Base-by-base conservation (phyloP, 2,329 filamentous ascomycete species). In the Pseudopithomyces maydicus region DNA sequence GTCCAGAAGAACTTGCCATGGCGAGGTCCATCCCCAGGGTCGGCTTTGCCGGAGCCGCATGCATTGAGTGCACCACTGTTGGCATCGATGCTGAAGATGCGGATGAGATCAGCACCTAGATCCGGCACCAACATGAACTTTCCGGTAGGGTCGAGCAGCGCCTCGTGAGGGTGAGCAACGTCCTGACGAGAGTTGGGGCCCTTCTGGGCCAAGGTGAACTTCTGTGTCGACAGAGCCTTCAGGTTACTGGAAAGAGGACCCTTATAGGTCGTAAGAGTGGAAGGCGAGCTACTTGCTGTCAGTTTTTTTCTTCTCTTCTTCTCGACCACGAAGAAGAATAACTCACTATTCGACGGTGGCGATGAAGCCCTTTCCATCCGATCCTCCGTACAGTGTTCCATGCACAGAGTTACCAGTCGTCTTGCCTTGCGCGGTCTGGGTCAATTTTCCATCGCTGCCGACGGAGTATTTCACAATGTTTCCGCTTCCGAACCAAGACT, bases 81-180 rank as follows among this genome's bases (percentile, higher is more conserved):
- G 10, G 73, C 54, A 62, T 81, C 72, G 66, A 84, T 80, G 66
- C 70, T 71, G 74, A 82, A 84, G 62, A 85, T 76, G 62, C 81
- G 82, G 54, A 84, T 72, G n/a, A 82, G 68, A 61, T 85, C 82
- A 6, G 81, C 80, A 32, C 82, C 82, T 4, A 85, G 76, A 58
- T 85, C 83, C 0, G 81, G 79, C 8, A 78, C 76, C 2, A 84
- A 69, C 20, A 84, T 68, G 65, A 77, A 84, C 44, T 73, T 64
- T 3, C 79, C 79, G 0, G 79, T 79, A 0, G 78, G 80, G 58
- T 81, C 82, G 22, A 75, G 69, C 62, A 81, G 74, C 11, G 78
- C 77, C 7, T 80, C 75, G 71, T 85, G 83, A 11, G 82, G 82
- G 62, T 85, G 83, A 6, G 82, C 75, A 6, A 77, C 77, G 56